Evolutionary conservation across 441 rosid genomes (phyloP).

Genomic region (Eugenia klotzschiana): DNA sequence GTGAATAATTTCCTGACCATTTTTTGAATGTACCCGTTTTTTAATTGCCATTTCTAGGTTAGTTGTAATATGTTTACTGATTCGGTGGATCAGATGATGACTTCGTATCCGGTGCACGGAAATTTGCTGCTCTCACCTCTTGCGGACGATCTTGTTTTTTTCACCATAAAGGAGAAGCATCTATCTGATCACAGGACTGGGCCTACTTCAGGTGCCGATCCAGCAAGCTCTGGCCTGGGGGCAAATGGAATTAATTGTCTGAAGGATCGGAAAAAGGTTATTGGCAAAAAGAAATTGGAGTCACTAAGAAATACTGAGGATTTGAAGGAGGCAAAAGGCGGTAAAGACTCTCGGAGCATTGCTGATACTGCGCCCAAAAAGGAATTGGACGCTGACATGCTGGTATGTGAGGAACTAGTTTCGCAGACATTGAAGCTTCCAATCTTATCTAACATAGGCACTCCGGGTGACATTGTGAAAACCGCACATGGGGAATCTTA

Average conservation of each 20-base stretch:
- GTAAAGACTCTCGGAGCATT: conserved; percentile 22
- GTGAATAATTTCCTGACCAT: conserved; percentile 19
- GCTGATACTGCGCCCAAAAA: conserved; percentile 17
- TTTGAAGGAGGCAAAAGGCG: conserved; percentile 22
- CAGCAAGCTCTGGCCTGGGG: conserved; percentile 15
- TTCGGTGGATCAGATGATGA: conserved; percentile 40
- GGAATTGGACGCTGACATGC: conserved; percentile 27
- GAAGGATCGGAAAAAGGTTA: conserved; percentile 26
- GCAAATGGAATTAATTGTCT: conserved; percentile 21
- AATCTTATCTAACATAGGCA: conserved; percentile 36
- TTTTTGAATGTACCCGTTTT: conserved; percentile 1
- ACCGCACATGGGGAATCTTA: conserved; percentile 17
- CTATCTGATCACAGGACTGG: conserved; percentile 12
- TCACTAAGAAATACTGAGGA: conserved; percentile 28
- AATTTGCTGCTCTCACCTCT: conserved; percentile 45
- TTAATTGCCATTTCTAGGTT: not conserved
- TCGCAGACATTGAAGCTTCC: conserved; percentile 63
- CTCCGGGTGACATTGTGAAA: conserved; percentile 19
- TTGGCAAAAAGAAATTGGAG: conserved; percentile 28
- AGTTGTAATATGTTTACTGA: not conserved
- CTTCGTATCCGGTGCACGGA: conserved; percentile 29
- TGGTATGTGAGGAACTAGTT: conserved; percentile 58
- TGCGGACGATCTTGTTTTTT: conserved; percentile 30
- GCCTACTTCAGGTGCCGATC: conserved; percentile 10
- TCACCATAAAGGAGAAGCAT: conserved; percentile 19